Conservation (phyloP, 176 grass and related monocot genomes). For the Triticum timopheevii region DNA sequence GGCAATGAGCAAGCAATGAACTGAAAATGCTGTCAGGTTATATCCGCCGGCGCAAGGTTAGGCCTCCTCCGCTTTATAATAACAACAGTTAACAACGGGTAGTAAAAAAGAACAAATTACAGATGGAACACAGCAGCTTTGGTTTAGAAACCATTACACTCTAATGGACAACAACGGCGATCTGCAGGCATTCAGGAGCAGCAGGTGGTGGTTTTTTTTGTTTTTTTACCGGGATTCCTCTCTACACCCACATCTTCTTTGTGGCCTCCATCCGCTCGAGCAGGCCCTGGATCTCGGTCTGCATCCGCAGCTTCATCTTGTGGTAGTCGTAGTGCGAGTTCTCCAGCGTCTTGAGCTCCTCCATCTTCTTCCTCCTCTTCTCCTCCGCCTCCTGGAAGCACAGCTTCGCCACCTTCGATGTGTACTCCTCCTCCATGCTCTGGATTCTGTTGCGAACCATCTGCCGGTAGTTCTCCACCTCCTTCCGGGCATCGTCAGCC, state of each 20-base stretch:
- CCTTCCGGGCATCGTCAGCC: constrained; percentile 78
- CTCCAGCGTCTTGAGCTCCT: constrained; percentile 89
- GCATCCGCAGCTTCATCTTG: constrained; percentile 99
- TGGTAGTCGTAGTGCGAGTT: constrained; percentile 87
- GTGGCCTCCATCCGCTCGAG: constrained; percentile 98
- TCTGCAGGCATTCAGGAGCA: constrained; percentile 21
- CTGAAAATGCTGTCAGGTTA: constrained; percentile 16
- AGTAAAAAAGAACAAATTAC: constrained; percentile 28
- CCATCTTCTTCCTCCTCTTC: constrained; percentile 87
- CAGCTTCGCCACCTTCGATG: constrained; percentile 53
- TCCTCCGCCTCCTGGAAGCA: constrained; percentile 79
- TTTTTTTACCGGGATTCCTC: constrained; percentile 1
- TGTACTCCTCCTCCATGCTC: constrained; percentile 91
- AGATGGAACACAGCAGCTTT: constrained; percentile 36
- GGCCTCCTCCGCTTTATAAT: constrained; percentile 13
- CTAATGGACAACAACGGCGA: constrained; percentile 32
- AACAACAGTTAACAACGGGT: constrained; percentile 12
- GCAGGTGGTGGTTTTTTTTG: background rate
- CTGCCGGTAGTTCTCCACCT: constrained; percentile 77
- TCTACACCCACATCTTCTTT: constrained; percentile 96
- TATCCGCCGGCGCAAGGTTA: constrained; percentile 43
- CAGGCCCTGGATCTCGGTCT: constrained; percentile 91
- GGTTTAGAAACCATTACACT: constrained; percentile 26
- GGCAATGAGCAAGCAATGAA: constrained; percentile 31
- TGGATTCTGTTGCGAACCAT: constrained; percentile 60